These are phyloP conservation scores for Botryotinia convoluta DNA, from an alignment of 2,329 filamentous ascomycete genomes.

Conservation along the genomic window DNA sequence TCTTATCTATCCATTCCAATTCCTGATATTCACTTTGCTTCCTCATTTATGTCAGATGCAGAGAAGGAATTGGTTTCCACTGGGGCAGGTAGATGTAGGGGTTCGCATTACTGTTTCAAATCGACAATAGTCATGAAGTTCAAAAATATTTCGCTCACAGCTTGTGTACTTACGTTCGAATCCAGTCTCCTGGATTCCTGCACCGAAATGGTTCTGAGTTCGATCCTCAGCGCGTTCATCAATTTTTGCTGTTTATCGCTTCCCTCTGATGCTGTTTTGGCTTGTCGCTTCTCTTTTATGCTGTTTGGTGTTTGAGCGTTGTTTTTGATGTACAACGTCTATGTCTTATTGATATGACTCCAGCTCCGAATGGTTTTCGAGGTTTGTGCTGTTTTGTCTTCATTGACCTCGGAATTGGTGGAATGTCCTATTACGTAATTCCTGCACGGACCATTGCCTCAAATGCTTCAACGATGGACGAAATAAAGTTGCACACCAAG, in stretches of 20 bases:
- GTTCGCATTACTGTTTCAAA: too few relatives aligned
- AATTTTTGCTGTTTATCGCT: background rate
- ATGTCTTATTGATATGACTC: background rate
- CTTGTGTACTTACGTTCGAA: background rate
- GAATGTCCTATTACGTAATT: background rate
- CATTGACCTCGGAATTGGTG: background rate
- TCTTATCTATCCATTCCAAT: too few relatives aligned
- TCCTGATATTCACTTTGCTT: too few relatives aligned
- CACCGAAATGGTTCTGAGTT: constrained; percentile 36
- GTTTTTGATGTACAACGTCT: background rate
- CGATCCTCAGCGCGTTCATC: constrained; percentile 33
- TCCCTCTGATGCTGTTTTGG: too few relatives aligned
- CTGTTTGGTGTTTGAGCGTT: too few relatives aligned
- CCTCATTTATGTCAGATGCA: too few relatives aligned
- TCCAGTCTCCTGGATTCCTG: background rate
- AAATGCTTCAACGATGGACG: background rate
- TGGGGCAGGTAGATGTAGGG: too few relatives aligned
- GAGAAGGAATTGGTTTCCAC: too few relatives aligned
- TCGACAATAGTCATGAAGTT: too few relatives aligned
- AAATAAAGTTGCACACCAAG: background rate
- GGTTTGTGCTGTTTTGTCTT: background rate
- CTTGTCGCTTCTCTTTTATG: background rate
- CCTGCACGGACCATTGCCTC: background rate
- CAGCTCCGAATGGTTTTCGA: background rate
- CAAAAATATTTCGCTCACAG: constrained; percentile 38